Base-by-base conservation (phyloP, 306 rosid genomes). In the Styphnolobium japonicum region DNA sequence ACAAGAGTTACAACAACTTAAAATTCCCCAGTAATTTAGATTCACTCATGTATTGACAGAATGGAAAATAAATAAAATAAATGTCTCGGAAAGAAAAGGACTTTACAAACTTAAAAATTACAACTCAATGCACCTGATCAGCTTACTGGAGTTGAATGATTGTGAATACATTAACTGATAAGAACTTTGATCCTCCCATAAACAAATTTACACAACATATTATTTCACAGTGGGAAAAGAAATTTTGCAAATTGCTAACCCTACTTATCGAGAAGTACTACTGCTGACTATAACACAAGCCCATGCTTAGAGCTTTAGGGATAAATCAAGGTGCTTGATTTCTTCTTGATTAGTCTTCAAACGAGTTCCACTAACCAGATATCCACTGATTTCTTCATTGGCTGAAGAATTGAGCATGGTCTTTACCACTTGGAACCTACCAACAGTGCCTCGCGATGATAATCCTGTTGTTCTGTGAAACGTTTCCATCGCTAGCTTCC, bases 321-420 rank as follows among this genome's bases (percentile, higher is more conserved):
- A 90, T 80, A 90, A 82, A 75, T 92, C 94, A 57, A 92, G 89
- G 43, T 85, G 74, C 83, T 86, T 90, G 70, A 15, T 83, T 49
- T 87, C 89, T 57, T 92, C 90, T 14, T 84, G 85, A 61, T 82
- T 60, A 64, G 25, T 69, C 82, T 55, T 79, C 85, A 67, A 81
- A 77, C 23, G 81, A 85, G 60, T 71, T 58, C 78, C 84, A 82
- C 63, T 75, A 33, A 22, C 62, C 64, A 87, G 46, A 61, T 51
- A 75, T 45, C 80, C 84, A 10, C 37, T 58, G 3, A 55, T 37
- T 79, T 82, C 80, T 57, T 83, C 79, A 27, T 37, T 75, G 6
- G 73, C 49, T 22, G 74, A 67, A 70, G 84, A 43, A 19, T 56
- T 77, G 45, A 76, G 53, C 78, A 46, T 69, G 29, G 58, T 49